Base-by-base conservation (phyloP, 2,329 filamentous ascomycete species). In the Corynespora cassiicola region DNA sequence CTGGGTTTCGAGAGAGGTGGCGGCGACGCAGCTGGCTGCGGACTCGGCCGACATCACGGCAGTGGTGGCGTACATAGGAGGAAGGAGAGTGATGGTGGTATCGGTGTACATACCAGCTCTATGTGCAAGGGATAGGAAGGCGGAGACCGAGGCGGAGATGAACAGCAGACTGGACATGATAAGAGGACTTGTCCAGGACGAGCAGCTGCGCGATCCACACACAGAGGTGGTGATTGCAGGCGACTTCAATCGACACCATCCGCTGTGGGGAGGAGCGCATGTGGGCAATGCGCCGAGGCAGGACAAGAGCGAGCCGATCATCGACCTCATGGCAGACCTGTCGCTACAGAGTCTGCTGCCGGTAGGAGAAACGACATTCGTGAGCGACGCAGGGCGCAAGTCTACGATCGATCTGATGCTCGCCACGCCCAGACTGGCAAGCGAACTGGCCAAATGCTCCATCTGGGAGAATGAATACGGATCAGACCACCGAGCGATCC, bases 241-340 rank as follows among this genome's bases (percentile, higher is more conserved):
- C 31, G 20, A 34, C 31, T 34, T 34, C 20, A 34, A 34, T 15
- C 31, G 21, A 25, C 21, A 22, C 31, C 22, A 34, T 25, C 21
- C 31, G 11, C 39, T 50, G 24, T 50, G 34, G 42, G 36, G 39
- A 44, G 46, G 42, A 20, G 33, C 31, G 22, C 19, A 26, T 15
- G 26, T 50, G 18, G 34, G 18, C 29, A 37, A 30, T 23, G 26
- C 29, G 25, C 17, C 28, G 21, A 50, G 39, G 28, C 39, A 46
- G 15, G 36, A 39, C 17, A 36, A 46, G 20, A 40, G 35, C 19
- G 39, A 46, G 20, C 39, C 36, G 31, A 50, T 50, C 30, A 47
- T 50, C 30, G 27, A 50, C 18, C 33, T 50, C 15, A 50, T 50
- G 39, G 37, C 25, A 30, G 43, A 50, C 31, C 43, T 38, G 21